Base-by-base conservation (phyloP, 176 grass and related monocot species). In the Themeda triandra region DNA sequence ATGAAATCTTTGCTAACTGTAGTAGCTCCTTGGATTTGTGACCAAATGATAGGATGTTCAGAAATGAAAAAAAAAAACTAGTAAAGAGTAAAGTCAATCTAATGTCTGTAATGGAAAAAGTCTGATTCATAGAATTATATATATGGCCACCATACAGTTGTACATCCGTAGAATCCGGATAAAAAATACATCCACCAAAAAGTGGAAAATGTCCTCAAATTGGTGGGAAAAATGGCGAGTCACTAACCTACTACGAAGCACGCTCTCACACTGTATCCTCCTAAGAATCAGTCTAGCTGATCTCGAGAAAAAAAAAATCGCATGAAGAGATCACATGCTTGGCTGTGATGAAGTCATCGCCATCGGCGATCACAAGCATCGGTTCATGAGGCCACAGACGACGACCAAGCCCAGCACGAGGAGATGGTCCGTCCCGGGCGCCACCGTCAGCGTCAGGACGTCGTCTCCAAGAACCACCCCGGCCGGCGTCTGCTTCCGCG, bases 391-490 rank as follows among this genome's bases (percentile, higher is more conserved):
- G 74, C 86, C 92, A 31, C 91, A 86, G 28, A 92, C 88, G 17
- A 92, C 88, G 3, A 97, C 75, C 62, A 94, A 28, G 13, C 92
- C 90, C 58, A 94, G 56, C 2, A 91, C 75, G 45, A 97, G 86
- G 60, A 94, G 81, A 40, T 91, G 90, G 79, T 97, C 84, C 48
- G 32, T 83, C 30, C 62, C 88, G 5, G 88, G 37, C 46, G 75
- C 92, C 39, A 94, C 84, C n/a, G 39, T 90, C 73, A 97, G 88
- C 39, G 73, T 91, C 72, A 94, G 37, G 2, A 97, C 95, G 82
- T 94, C 95, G 33, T 91, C 84, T 12, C 90, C 90, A 0, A 97
- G 84, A 10, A 78, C 71, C 8, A 94, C 73, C 17, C 95, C 92
- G 1, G 72, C 56, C 23, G 81, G 24, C 77, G 91, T 90, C 77